A percentile compares a stretch with the other conserved stretches of the same genome.
Evolutionary conservation across 2,329 filamentous ascomycete genomes (phyloP).

Genomic region (Gnomoniopsis smithogilvyi): DNA sequence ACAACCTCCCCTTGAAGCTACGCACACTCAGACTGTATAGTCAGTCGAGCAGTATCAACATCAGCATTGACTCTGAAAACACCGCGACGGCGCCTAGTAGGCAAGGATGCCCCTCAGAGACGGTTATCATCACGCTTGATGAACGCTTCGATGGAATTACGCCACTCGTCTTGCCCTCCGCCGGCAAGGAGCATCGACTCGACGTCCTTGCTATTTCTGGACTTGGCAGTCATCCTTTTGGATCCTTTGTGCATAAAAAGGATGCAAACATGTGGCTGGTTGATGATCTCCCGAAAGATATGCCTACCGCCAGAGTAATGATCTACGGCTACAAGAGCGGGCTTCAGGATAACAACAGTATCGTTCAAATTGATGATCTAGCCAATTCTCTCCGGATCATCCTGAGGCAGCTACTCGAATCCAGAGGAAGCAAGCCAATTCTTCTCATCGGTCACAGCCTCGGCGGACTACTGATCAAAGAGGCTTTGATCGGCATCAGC

Average conservation of each 20-base stretch:
- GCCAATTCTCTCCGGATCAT: not conserved
- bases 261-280: slow-evolving; percentile 9
- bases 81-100: not conserved
- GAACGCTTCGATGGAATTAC: slow-evolving; percentile 7
- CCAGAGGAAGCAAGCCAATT: not conserved
- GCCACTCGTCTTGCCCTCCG: not conserved
- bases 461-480: slow-evolving; percentile 7
- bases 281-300: not conserved
- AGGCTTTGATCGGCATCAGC: not conserved
- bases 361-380: not conserved
- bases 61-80: not conserved
- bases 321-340: slow-evolving; percentile 5
- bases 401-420: not conserved
- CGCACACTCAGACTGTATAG: not conserved
- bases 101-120: not conserved
- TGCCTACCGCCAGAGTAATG: slow-evolving; percentile 6
- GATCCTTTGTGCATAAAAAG: slow-evolving; percentile 7
- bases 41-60: not conserved
- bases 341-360: not conserved
- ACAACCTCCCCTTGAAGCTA: not conserved
- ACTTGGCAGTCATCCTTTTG: slow-evolving; percentile 8
- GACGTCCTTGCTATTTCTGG: slow-evolving; percentile 7
- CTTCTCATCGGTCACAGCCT: slow-evolving; percentile 9
- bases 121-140: not conserved
- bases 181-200: not conserved